Conservation (phyloP, 345 rosid species). For the Raphanus sativus region DNA sequence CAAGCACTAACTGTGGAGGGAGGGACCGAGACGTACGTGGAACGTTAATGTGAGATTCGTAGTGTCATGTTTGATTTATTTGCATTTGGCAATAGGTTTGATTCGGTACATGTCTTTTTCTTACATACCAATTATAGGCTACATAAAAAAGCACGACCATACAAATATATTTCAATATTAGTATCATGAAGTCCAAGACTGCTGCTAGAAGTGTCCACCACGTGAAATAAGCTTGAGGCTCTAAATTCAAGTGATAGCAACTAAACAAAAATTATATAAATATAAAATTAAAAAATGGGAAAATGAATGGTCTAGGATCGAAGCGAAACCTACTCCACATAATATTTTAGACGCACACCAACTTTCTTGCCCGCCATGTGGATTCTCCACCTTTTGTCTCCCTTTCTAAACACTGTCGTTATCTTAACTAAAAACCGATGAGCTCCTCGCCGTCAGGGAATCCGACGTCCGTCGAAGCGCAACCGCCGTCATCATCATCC, state of each 20-base stretch:
- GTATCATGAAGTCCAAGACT: constrained; percentile 2
- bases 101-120: constrained; percentile 15
- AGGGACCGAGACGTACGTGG: neutral
- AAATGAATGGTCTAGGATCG: constrained; percentile 30
- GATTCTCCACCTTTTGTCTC: constrained; percentile 12
- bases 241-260: constrained; percentile 9
- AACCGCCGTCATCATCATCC: constrained; percentile 14
- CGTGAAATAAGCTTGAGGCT: constrained; percentile 21
- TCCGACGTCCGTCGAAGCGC: constrained; percentile 37
- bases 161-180: neutral
- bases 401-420: neutral
- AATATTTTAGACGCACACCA: neutral
- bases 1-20: constrained; percentile 3
- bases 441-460: constrained; percentile 46
- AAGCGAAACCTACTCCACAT: constrained; percentile 31
- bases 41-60: neutral
- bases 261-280: neutral
- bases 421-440: constrained; percentile 17
- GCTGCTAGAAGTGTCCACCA: constrained; percentile 9
- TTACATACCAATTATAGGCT: neutral
- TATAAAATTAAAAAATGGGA: neutral
- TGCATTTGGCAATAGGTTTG: constrained; percentile 5
- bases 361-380: constrained; percentile 40
- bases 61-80: neutral
- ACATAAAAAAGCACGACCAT: constrained; percentile 8